Evolutionary conservation across 2,329 filamentous ascomycete species (phyloP).

Genomic region (Fusarium duplospermum): DNA sequence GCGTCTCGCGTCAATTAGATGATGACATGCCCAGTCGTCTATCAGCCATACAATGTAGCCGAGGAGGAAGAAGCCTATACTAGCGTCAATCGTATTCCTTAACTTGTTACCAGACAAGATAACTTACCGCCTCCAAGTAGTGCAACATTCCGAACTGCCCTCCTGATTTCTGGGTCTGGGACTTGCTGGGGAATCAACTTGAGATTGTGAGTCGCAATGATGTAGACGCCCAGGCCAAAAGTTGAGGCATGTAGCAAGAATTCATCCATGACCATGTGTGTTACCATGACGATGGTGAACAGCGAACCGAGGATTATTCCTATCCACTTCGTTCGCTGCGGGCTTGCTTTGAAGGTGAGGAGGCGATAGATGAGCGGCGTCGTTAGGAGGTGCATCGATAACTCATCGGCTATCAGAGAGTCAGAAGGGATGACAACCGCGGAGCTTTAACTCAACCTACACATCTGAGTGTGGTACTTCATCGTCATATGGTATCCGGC

Average conservation of each 20-base stretch:
- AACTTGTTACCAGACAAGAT: rapidly evolving
- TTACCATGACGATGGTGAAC: slow-evolving; percentile 52
- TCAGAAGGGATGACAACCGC: not conserved
- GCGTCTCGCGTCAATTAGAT: slow-evolving; percentile 44
- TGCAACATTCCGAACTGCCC: slow-evolving; percentile 33
- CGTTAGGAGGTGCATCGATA: slow-evolving; percentile 56
- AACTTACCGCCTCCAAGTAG: slow-evolving; percentile 35
- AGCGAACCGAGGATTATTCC: slow-evolving; percentile 36
- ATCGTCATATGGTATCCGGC: slow-evolving; percentile 50
- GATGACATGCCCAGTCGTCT: slow-evolving; percentile 50
- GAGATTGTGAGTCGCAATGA: slow-evolving; percentile 48
- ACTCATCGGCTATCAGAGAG: slow-evolving; percentile 49
- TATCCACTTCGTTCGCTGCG: slow-evolving; percentile 38
- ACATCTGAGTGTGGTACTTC: slow-evolving; percentile 52
- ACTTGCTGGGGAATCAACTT: slow-evolving; percentile 49
- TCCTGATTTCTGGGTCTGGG: slow-evolving; percentile 38
- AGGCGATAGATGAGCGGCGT: slow-evolving; percentile 56
- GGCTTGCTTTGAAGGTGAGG: slow-evolving; percentile 49
- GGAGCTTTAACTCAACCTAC: slow-evolving; percentile 8
- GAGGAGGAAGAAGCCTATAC: slow-evolving; percentile 49
- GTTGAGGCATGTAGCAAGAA: slow-evolving; percentile 53
- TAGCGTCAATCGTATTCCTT: not conserved
- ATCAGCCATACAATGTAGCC: slow-evolving; percentile 55
- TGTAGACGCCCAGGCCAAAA: slow-evolving; percentile 50
- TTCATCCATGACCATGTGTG: slow-evolving; percentile 57